Evolutionary conservation across 2,329 filamentous ascomycete genomes (phyloP).

Genomic region (Colletotrichum nymphaeae): DNA sequence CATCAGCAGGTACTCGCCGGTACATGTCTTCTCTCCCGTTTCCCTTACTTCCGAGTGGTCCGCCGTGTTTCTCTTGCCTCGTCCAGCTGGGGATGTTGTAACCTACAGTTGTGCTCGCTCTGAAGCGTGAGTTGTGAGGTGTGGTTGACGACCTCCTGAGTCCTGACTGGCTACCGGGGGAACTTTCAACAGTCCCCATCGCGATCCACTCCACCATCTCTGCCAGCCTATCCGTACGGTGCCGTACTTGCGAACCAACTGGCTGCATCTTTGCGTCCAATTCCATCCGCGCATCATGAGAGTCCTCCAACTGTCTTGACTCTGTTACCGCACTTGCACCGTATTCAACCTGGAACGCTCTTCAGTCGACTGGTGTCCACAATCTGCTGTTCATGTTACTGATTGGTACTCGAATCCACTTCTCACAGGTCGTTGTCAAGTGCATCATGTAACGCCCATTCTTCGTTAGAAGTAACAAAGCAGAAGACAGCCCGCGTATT

Average conservation of each 20-base stretch:
- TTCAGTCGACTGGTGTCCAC: background rate
- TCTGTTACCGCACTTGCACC: background rate
- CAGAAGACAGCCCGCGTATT: background rate
- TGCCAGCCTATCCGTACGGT: constrained; percentile 2
- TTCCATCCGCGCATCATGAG: background rate
- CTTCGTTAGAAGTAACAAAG: background rate
- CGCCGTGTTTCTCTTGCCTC: background rate
- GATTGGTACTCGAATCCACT: background rate
- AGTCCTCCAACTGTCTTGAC: background rate
- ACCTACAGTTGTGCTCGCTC: background rate
- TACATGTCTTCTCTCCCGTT: background rate
- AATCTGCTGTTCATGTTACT: background rate
- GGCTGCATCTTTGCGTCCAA: background rate
- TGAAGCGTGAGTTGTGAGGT: background rate
- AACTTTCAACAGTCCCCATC: constrained; percentile 10
- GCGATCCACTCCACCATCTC: constrained; percentile 16
- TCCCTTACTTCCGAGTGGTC: background rate
- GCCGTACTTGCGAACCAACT: background rate
- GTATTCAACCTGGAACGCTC: background rate
- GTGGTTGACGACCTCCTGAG: background rate
- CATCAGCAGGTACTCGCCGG: background rate
- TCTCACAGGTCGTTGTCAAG: background rate
- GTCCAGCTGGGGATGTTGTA: background rate
- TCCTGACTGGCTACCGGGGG: constrained; percentile 20
- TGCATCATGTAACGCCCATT: background rate